Base-by-base conservation (phyloP, 2,329 filamentous ascomycete species). In the Xylaria sp. region DNA sequence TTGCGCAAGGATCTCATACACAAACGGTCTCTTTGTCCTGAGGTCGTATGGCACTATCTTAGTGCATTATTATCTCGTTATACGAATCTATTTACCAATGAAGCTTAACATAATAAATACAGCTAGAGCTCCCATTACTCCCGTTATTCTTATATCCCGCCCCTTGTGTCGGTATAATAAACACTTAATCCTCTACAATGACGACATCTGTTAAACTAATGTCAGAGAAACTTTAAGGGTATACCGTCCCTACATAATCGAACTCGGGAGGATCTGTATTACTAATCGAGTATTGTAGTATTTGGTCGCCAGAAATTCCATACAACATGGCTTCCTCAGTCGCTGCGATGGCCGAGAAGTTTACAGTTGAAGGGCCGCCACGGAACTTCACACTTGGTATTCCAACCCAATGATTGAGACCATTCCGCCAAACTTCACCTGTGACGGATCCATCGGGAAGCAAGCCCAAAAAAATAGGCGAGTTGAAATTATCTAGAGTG, bases 321-420 rank as follows among this genome's bases (percentile, higher is more conserved):
- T 76, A 76, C 56, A 76, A 73, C 68, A 73, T 74, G 24, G 69
- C 75, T 36, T 76, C 74, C 4, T 67, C 59, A 32, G 71, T 71
- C 65, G 75, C 71, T 5, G 75, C 71, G 62, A 76, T 75, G 34
- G 74, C 67, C 5, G 71, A 72, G 55, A 76, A 75, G 32, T 74
- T 75, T 24, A 56, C 56, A 17, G 8, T 39, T 24, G 61, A 57
- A 21, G 75, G 75, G 0, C 74, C 75, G 9, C 67, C 69, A 39
- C 69, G 70, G 57, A 76, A 75, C 6, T 70, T 58, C 55, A 75
- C 51, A 6, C 19, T 61, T n/a, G 32, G 42, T 8, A 66, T 57
- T 2, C 5, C 4, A 21, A 60, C 6, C 12, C 57, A 45, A n/a
- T 27, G 19, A 27, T 12, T 12, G 19, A 12, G 47, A 27, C 57